Percentiles rank a stretch among this genome's conserved stretches.
Evolutionary conservation across 164 flowering plant species (phyloP).

Genomic region (Magnolia kwangsiensis): DNA sequence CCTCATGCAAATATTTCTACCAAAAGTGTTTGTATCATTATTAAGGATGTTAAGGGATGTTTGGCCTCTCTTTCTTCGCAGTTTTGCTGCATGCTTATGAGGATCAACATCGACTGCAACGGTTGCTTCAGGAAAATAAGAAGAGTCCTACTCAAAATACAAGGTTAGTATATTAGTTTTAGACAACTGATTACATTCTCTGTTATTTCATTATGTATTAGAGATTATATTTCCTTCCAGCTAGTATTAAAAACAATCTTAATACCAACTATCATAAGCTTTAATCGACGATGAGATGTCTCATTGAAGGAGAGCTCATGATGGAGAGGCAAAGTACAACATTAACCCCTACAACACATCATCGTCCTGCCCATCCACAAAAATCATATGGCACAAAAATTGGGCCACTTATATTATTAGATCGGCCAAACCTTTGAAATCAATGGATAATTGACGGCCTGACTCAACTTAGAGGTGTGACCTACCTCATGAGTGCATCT

Average conservation of each 20-base stretch:
- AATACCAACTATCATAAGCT: no score
- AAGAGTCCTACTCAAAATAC: constrained; percentile 61
- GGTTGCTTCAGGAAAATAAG: constrained; percentile 64
- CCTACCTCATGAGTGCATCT: no score
- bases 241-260: no score
- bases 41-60: neutral
- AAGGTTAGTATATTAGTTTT: constrained; percentile 38
- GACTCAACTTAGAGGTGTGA: no score
- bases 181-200: neutral
- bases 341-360: no score
- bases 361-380: no score
- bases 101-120: constrained; percentile 67
- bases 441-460: no score
- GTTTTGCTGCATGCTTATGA: constrained; percentile 66
- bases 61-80: constrained; percentile 14
- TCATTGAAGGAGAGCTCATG: neutral
- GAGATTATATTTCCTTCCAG: no score
- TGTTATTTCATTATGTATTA: neutral
- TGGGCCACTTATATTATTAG: no score
- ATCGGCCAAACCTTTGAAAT: no score
- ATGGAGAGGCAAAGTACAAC: no score
- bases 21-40: neutral
- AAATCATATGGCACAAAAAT: no score
- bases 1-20: neutral
- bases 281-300: neutral